Evolutionary conservation across 177 flowering plant genomes (phyloP), one percentile per base, ranked within the genome.

Genomic region (Vitis hybrid): DNA sequence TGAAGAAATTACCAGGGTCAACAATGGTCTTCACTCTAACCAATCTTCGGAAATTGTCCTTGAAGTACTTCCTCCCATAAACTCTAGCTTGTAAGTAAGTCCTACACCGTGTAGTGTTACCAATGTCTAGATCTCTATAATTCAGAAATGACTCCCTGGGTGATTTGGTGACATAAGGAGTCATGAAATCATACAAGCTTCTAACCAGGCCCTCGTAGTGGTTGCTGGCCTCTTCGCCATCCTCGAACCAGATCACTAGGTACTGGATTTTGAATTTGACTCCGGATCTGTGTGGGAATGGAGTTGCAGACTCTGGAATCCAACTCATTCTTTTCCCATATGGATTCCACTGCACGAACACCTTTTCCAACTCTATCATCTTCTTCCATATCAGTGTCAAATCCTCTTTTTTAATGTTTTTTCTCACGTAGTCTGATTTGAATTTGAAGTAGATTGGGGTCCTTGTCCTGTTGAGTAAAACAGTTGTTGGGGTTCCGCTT

Each of bases 111-210:
- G 35, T 32, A n/a, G n/a, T 27, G 10, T 12, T 27, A 2, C 62
- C 62, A 59, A 59, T 59, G 5, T 59, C 62, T 2, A 59, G 18
- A 59, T 59, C 62, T n/a, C 62, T 59, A 13, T 59, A 59, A n/a
- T 59, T 59, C 62, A 59, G 11, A 59, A 18, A 59, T 5, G 62
- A 18, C 62, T 27, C 32, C 62, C 62, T 59, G 3, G 62, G 62
- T 12, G 3, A 11, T 2, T 27, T 59, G 17, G 62, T 12, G 4
- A 59, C 62, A 13, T 3, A 59, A 11, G 62, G 62, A 18, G 24
- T 27, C 32, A 18, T 59, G 12, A 11, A 59, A 7, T n/a, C 18
- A n/a, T 59, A 59, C 24, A 59, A 0, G 27, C 32, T 27, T 9
- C n/a, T n/a, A 59, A 27, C 18, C n/a, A 11, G 3, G 4, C 11